Evolutionary conservation across 768 basidiomycete species (phyloP), one percentile per base, ranked within the genome.

Genomic region (Collybiopsis confluens): DNA sequence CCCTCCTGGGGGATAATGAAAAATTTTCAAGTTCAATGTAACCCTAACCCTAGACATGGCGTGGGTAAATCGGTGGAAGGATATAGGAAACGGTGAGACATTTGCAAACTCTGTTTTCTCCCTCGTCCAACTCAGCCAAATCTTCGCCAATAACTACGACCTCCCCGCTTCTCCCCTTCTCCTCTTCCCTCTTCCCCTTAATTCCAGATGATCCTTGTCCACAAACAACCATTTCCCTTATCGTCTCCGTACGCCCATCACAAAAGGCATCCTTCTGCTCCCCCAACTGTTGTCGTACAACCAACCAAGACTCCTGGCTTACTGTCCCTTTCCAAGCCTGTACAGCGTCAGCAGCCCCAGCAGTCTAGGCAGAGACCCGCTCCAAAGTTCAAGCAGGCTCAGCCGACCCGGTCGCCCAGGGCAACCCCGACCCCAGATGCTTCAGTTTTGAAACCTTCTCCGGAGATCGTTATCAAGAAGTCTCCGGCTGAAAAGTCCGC

Each of bases 261-360:
- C 66, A 74, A 81, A 56, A 75, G 88, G 51, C 80, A 82, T 63
- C 82, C 87, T 18, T 88, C 88, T 0, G 87, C 88, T 0, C 84
- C 85, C 7, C 79, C 81, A 0, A 76, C 81, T 33, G 79, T 85
- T 61, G 75, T 83, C 56, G 81, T 87, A 3, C 85, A 87, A 65
- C 82, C 88, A 2, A 88, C 88, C 11, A 77, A 78, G 52, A 87
- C 81, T 0, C 88, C 88, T 0, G 88, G 88, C 64, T 76, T 90
- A 8, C 77, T 90, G 48, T 79, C 83, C 45, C 75, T 90, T 46
- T 81, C 85, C 51, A 86, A 83, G 73, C 83, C 82, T 11, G 50
- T 59, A 40, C 69, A 67, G 24, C 70, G 72, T 48, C 72, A 64
- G 20, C 65, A 63, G n/a, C 72, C 65, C 0, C 64, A 68, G 24